Base-by-base conservation (phyloP, 768 basidiomycete genomes). In the Favolaschia claudopus region DNA sequence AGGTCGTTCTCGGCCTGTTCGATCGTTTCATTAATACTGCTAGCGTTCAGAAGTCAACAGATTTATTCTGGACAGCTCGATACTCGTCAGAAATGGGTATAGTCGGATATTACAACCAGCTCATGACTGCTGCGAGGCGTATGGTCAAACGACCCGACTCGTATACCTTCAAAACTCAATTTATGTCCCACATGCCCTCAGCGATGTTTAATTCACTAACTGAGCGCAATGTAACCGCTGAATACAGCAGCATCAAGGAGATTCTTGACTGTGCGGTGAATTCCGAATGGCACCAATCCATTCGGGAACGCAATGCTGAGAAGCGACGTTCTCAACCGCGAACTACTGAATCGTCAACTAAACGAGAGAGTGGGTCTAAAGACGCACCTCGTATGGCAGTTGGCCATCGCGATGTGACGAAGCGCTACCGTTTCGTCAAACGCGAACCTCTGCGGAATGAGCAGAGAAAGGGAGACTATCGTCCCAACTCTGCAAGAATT, bases 1-100 rank as follows among this genome's bases (percentile, higher is more conserved):
- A 50, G 17, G 38, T 57, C 14, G 40, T 57, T 7, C 25, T 57
- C 1, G 55, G 46, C 8, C 24, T 57, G n/a, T 57, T 49, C 19
- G 47, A 57, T 17, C 20, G 24, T 13, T 57, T 49, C n/a, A 49
- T 57, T 13, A 31, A 49, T 22, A 42, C 29, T 9, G 27, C 47
- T 1, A 24, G 28, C 8, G 39, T 57, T 1, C 55, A 57, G 14
- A 14, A 34, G 1, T 45, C 55, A 0, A 48, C 47, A 2, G 31
- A 38, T 8, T 10, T 25, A 3, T 54, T 54, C 13, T 54, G 38
- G 47, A 0, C 13, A 1, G 29, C 39, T 2, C 40, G 38, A 24
- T 47, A 2, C 15, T 49, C 46, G 0, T 15, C 42, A 4, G 40
- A 43, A 10, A 44, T 54, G 22, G 52, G 52, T 2, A 19, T 54